These are phyloP conservation scores for Globisporangium viniferum DNA, from an alignment of 352 stramenopile species.

Conservation along the genomic window DNA sequence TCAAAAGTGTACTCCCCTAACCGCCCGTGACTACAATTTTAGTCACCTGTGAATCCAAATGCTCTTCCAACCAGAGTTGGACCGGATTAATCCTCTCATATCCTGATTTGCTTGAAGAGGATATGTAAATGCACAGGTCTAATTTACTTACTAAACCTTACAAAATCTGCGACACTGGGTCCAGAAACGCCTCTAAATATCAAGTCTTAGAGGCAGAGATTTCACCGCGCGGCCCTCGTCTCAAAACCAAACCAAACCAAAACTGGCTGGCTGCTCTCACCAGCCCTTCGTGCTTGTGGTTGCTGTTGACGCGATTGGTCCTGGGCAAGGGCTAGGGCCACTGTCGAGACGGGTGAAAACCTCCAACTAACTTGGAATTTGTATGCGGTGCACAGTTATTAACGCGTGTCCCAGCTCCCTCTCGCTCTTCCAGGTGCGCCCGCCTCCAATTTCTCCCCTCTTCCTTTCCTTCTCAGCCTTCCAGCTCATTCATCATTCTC, in stretches of 20 bases:
- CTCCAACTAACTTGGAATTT: neutral
- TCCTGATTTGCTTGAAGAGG: neutral
- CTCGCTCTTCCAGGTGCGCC: neutral
- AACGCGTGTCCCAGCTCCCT: slow-evolving; percentile 2
- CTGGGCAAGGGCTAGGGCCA: neutral
- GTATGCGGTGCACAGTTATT: slow-evolving; percentile 7
- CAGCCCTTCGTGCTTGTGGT: neutral
- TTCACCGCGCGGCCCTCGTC: slow-evolving; percentile 4
- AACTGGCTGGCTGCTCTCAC: slow-evolving; percentile 1
- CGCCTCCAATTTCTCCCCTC: neutral
- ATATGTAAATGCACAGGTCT: neutral
- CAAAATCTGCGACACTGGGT: neutral
- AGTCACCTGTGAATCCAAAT: neutral
- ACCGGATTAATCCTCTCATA: neutral
- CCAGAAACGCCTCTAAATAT: neutral
- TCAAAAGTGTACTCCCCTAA: neutral
- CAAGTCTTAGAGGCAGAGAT: neutral
- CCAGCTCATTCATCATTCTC: slow-evolving; percentile 9
- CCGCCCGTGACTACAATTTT: neutral
- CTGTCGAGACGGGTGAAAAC: neutral
- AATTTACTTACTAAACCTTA: fast-evolving
- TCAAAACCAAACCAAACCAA: slow-evolving; percentile 1
- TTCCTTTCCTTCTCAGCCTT: neutral
- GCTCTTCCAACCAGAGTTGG: neutral
- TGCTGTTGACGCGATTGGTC: neutral